phyloP scores from a whole-genome alignment of 345 rosid species.

The Hirschfeldia incana region DNA sequence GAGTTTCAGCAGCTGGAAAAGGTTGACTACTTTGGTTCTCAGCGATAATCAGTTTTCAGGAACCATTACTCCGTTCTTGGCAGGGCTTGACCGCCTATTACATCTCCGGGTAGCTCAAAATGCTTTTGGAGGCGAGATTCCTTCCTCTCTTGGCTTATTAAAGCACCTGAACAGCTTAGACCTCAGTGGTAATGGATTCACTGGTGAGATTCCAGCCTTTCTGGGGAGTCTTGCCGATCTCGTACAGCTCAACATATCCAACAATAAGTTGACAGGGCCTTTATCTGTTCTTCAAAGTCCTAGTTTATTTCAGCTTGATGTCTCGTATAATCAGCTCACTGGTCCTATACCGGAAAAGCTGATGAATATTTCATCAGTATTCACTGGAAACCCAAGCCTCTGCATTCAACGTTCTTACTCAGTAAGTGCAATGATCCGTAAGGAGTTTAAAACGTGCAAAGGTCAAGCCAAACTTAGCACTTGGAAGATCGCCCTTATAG shows the following conservation, averaged over 20 bases:
- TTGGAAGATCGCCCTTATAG: conserved; percentile 46
- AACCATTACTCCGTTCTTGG: conserved; percentile 59
- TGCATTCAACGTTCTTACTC: conserved; percentile 53
- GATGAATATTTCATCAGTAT: conserved; percentile 45
- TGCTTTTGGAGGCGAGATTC: conserved; percentile 62
- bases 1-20: conserved; percentile 53
- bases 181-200: conserved; percentile 64
- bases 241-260: conserved; percentile 57
- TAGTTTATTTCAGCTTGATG: conserved; percentile 45
- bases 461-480: conserved; percentile 39
- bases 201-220: conserved; percentile 55
- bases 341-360: conserved; percentile 63
- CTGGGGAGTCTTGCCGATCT: conserved; percentile 51
- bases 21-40: conserved; percentile 55
- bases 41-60: conserved; percentile 58
- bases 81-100: conserved; percentile 48
- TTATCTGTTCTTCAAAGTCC: conserved; percentile 47
- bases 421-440: conserved; percentile 31
- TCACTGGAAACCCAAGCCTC: conserved; percentile 56
- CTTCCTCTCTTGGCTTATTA: conserved; percentile 58
- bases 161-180: conserved; percentile 43
- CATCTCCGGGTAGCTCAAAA: conserved; percentile 68
- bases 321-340: conserved; percentile 59
- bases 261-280: conserved; percentile 69
- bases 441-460: conserved; percentile 49